Evolutionary conservation across 345 rosid species (phyloP), one percentile per base, ranked within the genome.

Genomic region (Angophora floribunda): DNA sequence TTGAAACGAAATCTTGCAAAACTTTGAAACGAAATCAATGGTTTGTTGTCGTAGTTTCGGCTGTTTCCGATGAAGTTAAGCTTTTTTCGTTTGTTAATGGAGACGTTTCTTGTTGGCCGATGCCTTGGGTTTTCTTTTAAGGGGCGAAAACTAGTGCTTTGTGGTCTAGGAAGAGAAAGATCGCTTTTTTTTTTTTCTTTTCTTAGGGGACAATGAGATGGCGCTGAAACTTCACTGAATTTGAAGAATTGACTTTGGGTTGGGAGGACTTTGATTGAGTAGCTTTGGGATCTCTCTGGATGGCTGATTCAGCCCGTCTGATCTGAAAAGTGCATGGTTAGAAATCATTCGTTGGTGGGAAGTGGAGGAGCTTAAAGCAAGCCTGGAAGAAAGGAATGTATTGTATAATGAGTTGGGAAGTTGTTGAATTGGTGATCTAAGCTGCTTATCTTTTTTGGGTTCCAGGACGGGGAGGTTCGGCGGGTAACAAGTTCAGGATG

Each of bases 401-500:
- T 1, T 61, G 32, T 41, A 7, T 87, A 44, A 22, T 61, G 50
- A 61, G 44, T 32, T 15, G 28, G 52, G 4, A 15, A 55, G 55
- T 13, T 45, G 2, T 21, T 52, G 53, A 59, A 17, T 47, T 50
- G 85, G 55, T n/a, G 44, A n/a, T 14, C 16, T 44, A 61, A 15
- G 26, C 4, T 26, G 15, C 13, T 67, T 63, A 2, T 80, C 41
- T 80, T 84, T 50, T n/a, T 85, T 51, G 52, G 55, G 55, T 87
- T n/a, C 47, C 65, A 95, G 97, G 96, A 15, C 90, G 96, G 7
- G 96, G 97, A 87, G 97, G 97, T 30, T 89, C 95, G 6, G 97
- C 97, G 0, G 97, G 96, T 22, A 95, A 94, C 94, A 95, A 94
- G 94, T 95, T 95, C 92, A 89, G 97, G 93, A 95, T 95, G 97